Evolutionary conservation across 768 basidiomycete species (phyloP).

Genomic region (Hortiboletus flavorubellus): DNA sequence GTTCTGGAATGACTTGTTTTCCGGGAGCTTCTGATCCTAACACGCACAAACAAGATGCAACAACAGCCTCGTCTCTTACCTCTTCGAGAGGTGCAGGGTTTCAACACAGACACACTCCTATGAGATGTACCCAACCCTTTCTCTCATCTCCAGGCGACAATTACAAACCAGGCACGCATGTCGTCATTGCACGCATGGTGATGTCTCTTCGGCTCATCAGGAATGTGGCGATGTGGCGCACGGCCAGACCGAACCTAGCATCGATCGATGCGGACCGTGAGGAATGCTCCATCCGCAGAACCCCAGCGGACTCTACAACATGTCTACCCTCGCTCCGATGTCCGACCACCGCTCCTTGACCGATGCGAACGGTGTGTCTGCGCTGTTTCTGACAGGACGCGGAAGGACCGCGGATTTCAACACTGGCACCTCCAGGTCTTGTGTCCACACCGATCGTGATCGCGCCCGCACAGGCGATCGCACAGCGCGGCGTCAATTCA

Average conservation of each 20-base stretch:
- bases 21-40: conserved; percentile 28
- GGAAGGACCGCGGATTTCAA: conserved; percentile 1
- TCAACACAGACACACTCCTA: not conserved
- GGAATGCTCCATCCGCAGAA: not conserved
- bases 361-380: not conserved
- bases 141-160: not conserved
- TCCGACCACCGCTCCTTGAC: not conserved
- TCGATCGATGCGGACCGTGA: conserved; percentile 1
- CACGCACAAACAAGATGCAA: conserved; percentile 22
- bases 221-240: conserved; percentile 20
- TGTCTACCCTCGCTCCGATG: not conserved
- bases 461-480: conserved; percentile 5
- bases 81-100: not conserved
- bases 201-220: conserved; percentile 9
- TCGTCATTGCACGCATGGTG: conserved; percentile 13
- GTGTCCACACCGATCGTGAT: conserved; percentile 23
- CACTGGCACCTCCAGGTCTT: not conserved
- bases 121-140: not conserved
- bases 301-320: not conserved
- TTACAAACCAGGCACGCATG: conserved; percentile 14
- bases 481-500: conserved; percentile 5
- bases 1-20: conserved; percentile 22
- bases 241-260: not conserved
- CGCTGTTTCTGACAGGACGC: not conserved
- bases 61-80: not conserved